phyloP scores from a whole-genome alignment of 1,139 yeast species.

The Taphrina deformans region DNA sequence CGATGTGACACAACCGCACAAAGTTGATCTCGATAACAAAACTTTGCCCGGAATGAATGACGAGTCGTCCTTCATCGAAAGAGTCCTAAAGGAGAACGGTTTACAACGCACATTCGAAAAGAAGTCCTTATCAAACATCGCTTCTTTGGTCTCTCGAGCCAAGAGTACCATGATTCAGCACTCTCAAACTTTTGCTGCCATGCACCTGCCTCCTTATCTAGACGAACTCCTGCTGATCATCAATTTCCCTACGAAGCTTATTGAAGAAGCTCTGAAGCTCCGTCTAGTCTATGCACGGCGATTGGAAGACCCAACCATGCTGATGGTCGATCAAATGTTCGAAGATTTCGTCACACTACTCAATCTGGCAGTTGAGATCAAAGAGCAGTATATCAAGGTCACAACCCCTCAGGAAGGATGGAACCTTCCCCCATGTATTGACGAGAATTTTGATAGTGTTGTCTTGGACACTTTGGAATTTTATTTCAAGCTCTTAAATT shows the following conservation, averaged over 20 bases:
- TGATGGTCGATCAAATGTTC: conserved; percentile 94
- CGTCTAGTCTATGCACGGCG: conserved; percentile 77
- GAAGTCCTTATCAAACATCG: conserved; percentile 60
- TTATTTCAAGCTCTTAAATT: conserved; percentile 66
- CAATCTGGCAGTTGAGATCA: conserved; percentile 71
- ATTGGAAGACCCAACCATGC: conserved; percentile 81
- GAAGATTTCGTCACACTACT: conserved; percentile 80
- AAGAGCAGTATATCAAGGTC: conserved; percentile 65
- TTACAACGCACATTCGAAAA: conserved; percentile 62
- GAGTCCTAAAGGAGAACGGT: conserved; percentile 81
- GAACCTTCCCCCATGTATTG: conserved; percentile 69
- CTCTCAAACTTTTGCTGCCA: conserved; percentile 61
- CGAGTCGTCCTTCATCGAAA: conserved; percentile 65
- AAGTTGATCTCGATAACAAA: conserved; percentile 35
- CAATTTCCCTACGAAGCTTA: conserved; percentile 73
- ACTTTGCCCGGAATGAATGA: conserved; percentile 35
- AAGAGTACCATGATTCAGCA: conserved; percentile 67
- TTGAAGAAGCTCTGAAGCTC: conserved; percentile 75
- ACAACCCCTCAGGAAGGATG: conserved; percentile 74
- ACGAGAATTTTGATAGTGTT: conserved; percentile 67
- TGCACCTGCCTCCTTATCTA: conserved; percentile 75
- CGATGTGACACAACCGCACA: conserved; percentile 53
- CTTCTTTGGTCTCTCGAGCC: conserved; percentile 76
- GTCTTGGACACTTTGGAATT: conserved; percentile 74
- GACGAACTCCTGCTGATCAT: conserved; percentile 68